Evolutionary conservation across 2,329 filamentous ascomycete genomes (phyloP).

Genomic region (Aspergillus floridensis): DNA sequence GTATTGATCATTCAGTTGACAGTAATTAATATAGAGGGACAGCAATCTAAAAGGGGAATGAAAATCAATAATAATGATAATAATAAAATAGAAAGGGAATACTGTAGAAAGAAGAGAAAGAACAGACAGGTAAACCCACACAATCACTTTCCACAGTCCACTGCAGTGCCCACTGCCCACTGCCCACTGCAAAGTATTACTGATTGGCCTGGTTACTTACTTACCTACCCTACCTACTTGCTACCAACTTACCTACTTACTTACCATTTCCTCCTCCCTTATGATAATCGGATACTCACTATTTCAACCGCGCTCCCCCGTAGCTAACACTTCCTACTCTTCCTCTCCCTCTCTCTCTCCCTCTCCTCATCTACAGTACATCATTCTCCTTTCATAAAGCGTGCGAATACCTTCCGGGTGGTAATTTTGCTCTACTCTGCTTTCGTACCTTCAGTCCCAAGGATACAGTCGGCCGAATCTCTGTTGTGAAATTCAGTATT

Average conservation of each 20-base stretch:
- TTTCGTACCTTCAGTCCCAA: not conserved
- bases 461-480: too few species aligned
- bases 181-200: not conserved
- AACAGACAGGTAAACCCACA: not conserved
- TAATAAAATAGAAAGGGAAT: not conserved
- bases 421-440: not conserved
- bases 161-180: not conserved
- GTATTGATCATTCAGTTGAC: too few species aligned
- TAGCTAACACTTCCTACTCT: constrained; percentile 15
- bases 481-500: too few species aligned
- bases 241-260: constrained; percentile 6
- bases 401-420: not conserved
- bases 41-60: not conserved
- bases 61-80: not conserved
- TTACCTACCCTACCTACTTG: constrained; percentile 3
- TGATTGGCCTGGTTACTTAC: not conserved
- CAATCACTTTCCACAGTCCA: not conserved
- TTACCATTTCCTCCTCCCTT: not conserved
- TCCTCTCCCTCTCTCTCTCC: constrained; percentile 1
- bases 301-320: constrained; percentile 23
- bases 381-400: not conserved
- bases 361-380: not conserved
- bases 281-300: constrained; percentile 5
- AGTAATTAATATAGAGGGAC: too few species aligned
- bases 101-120: not conserved